Evolutionary conservation across 768 basidiomycete genomes (phyloP).

Genomic region (Leucocoprinus sp.): DNA sequence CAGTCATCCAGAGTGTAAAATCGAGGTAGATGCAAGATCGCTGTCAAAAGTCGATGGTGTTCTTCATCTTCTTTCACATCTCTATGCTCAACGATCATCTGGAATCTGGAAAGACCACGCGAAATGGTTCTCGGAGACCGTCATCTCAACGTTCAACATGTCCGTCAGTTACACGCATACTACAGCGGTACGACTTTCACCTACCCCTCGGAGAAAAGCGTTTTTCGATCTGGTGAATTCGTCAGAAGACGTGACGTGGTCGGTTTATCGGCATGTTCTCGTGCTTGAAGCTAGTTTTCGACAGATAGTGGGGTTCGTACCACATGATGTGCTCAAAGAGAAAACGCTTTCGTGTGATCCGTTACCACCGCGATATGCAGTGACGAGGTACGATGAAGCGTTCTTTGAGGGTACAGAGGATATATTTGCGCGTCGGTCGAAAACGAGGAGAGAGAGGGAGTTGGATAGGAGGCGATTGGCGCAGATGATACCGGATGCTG

Average conservation of each 20-base stretch:
- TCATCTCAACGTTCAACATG: constrained; percentile 36
- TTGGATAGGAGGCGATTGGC: constrained; percentile 46
- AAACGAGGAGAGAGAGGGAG: constrained; percentile 34
- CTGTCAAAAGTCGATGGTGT: constrained; percentile 35
- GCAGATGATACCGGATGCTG: constrained; percentile 49
- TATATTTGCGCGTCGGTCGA: constrained; percentile 27
- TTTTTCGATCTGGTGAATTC: constrained; percentile 32
- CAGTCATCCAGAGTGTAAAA: constrained; percentile 54
- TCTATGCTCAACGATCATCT: constrained; percentile 75
- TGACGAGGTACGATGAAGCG: constrained; percentile 56
- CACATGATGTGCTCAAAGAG: constrained; percentile 39
- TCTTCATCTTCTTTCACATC: constrained; percentile 76
- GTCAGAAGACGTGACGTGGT: constrained; percentile 32
- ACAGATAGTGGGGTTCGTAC: constrained; percentile 64
- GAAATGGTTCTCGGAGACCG: constrained; percentile 64
- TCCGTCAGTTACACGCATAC: constrained; percentile 23
- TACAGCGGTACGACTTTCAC: constrained; percentile 20
- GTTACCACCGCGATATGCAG: constrained; percentile 58
- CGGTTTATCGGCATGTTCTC: constrained; percentile 68
- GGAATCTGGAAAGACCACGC: constrained; percentile 76
- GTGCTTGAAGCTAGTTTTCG: constrained; percentile 61
- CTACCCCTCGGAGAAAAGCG: constrained; percentile 23
- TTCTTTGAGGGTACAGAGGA: constrained; percentile 71
- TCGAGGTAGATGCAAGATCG: constrained; percentile 61
- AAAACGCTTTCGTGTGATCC: constrained; percentile 78